Conservation (phyloP, 345 rosid species). For the Anastatica hierochuntica region DNA sequence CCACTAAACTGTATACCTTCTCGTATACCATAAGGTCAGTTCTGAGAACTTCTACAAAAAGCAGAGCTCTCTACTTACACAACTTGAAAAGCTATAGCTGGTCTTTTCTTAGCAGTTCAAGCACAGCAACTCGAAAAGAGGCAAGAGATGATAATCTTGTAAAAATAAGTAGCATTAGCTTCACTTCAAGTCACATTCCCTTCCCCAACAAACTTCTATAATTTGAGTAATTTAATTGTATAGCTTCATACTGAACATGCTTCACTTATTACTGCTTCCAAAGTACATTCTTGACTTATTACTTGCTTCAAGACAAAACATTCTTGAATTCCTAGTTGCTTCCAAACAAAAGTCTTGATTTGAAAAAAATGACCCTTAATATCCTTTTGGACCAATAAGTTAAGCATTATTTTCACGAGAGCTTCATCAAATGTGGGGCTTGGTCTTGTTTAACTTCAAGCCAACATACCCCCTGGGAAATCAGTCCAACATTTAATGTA, state of each 20-base stretch:
- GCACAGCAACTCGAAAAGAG: constrained; percentile 69
- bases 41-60: constrained; percentile 31
- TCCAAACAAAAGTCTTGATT: constrained; percentile 32
- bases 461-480: constrained; percentile 97
- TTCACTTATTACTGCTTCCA: constrained; percentile 26
- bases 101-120: constrained; percentile 59
- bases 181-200: constrained; percentile 46
- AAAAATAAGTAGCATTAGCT: constrained; percentile 51
- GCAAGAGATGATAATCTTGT: constrained; percentile 82
- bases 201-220: constrained; percentile 66
- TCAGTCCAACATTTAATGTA: constrained; percentile 58
- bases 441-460: constrained; percentile 93
- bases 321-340: constrained; percentile 30
- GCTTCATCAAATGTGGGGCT: constrained; percentile 84
- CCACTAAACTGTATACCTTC: constrained; percentile 26
- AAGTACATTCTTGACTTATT: constrained; percentile 32
- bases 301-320: constrained; percentile 28
- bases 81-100: no score
- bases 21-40: constrained; percentile 32
- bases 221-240: constrained; percentile 45
- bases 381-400: constrained; percentile 38
- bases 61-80: constrained; percentile 34
- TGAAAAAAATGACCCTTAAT: constrained; percentile 36
- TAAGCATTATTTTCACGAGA: constrained; percentile 46
- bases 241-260: constrained; percentile 42